Base-by-base conservation (phyloP, 208 protist genomes). In the Acanthamoeba sp. region DNA sequence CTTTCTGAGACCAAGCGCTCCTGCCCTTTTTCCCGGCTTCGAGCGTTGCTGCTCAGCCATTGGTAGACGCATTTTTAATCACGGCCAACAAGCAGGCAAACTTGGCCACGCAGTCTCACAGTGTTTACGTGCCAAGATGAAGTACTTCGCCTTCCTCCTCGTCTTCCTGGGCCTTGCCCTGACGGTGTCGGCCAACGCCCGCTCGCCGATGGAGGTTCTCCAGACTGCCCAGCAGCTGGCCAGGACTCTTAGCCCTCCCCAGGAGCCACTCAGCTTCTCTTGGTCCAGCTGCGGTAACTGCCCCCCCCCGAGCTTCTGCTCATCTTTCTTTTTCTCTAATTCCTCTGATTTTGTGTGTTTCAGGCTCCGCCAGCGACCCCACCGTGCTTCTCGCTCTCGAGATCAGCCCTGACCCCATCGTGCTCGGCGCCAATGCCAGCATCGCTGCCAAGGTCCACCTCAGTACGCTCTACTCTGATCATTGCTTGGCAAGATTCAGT, bases 391-490 rank as follows among this genome's bases (percentile, higher is more conserved):
- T 73, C n/a, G n/a, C 27, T 14, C 55, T 91, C 24, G 7, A 76
- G 27, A 32, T 91, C n/a, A 91, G 57, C 85, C 85, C 85, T 2
- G 85, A 91, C 57, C 85, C 85, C 57, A 91, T 91, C 34, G 85
- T 91, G 85, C 85, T 91, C 59, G 85, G 85, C 24, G 29, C 32
- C 5, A 48, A 91, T 10, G 62, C n/a, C 85, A 48, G 18, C 12
- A 52, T 91, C 18, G 36, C 55, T 22, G 55, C 85, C 2, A 64
- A 71, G 57, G 9, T 73, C 0, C 22, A 45, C 62, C 85, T 91
- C 24, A 91, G 85, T 91, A 73, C 9, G 85, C 20, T 91, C 34
- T 69, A 16, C 40, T 1, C 14, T 24, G 12, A 59, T 42, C 55
- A n/a, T n/a, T n/a, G 34, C 29, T 55, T 20, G 1, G 24, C 12